Base-by-base conservation (phyloP, 805 yeast species). In the Wickerhamomyces tratensis region DNA sequence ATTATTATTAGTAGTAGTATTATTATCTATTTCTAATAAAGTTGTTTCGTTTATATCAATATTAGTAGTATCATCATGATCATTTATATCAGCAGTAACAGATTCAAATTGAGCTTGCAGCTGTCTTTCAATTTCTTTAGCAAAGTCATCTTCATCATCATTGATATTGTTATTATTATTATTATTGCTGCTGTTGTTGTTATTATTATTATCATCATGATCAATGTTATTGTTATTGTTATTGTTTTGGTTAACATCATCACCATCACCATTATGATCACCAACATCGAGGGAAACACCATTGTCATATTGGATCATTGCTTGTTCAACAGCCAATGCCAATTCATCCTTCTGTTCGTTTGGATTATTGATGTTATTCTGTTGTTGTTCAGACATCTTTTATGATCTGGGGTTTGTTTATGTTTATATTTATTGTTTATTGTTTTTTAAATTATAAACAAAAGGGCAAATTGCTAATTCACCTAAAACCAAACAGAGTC, bases 311-410 rank as follows among this genome's bases (percentile, higher is more conserved):
- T 33, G 27, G 11, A 47, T 46, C 58, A 67, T 64, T 3, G 72
- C 72, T 46, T 58, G 64, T 15, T 66, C 64, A 5, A 65, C 71
- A 14, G 62, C 67, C 20, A 63, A 59, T 20, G 62, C 69, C 27
- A 67, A 45, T 46, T 63, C 68, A 29, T 52, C 59, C 36, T 61
- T 68, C 9, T 47, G 51, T 14, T 49, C 50, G 29, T 39, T 20
- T 2, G 20, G 44, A 7, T 41, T 41, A 31, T 31, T 9, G 13
- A 20, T 20, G 20, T 20, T 20, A 20, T 31, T 6, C 6, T 31
- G 34, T 8, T 31, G 34, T 11, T 31, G 34, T 33, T 40, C 30
- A 12, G 38, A 27, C 37, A 35, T 35, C 20, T 4, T 20, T 20
- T 20, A 20, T 20, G 20, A 20, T 36, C 42, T 40, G 39, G 31